phyloP scores from a whole-genome alignment of 2,329 filamentous ascomycete species.

The Fusarium falciforme region DNA sequence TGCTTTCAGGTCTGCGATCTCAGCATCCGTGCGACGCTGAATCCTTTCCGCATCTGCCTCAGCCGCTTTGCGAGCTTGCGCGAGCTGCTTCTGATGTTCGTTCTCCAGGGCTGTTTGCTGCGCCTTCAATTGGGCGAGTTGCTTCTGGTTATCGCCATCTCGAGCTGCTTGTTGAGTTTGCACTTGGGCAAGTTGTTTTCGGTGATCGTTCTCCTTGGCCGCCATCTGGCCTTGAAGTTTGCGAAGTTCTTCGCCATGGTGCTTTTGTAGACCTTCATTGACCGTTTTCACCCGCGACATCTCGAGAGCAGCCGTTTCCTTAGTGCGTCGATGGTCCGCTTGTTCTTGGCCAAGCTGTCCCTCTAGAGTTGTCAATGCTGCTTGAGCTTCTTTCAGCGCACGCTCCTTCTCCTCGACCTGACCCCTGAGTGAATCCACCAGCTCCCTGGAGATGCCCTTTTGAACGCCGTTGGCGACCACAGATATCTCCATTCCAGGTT shows the following conservation, averaged over 20 bases:
- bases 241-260: constrained; percentile 75
- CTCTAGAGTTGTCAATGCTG: constrained; percentile 59
- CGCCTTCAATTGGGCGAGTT: constrained; percentile 38
- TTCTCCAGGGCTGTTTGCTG: constrained; percentile 35
- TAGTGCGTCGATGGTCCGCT: constrained; percentile 75
- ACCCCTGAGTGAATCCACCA: constrained; percentile 85
- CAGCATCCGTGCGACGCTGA: constrained; percentile 65
- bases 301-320: constrained; percentile 61
- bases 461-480: constrained; percentile 82
- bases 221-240: constrained; percentile 47
- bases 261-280: constrained; percentile 76
- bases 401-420: constrained; percentile 80
- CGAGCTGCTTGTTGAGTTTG: constrained; percentile 46
- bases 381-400: constrained; percentile 60
- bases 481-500: constrained; percentile 88
- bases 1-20: constrained; percentile 71
- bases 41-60: constrained; percentile 63
- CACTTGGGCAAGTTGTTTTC: constrained; percentile 44
- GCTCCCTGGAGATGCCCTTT: constrained; percentile 91
- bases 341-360: constrained; percentile 77
- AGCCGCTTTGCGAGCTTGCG: constrained; percentile 59
- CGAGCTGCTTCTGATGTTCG: constrained; percentile 57
- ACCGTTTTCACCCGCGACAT: constrained; percentile 65
- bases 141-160: constrained; percentile 44
- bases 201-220: constrained; percentile 46